These are phyloP conservation scores for Starmerella bombicola DNA, from an alignment of 805 yeast species.

Conservation along the genomic window DNA sequence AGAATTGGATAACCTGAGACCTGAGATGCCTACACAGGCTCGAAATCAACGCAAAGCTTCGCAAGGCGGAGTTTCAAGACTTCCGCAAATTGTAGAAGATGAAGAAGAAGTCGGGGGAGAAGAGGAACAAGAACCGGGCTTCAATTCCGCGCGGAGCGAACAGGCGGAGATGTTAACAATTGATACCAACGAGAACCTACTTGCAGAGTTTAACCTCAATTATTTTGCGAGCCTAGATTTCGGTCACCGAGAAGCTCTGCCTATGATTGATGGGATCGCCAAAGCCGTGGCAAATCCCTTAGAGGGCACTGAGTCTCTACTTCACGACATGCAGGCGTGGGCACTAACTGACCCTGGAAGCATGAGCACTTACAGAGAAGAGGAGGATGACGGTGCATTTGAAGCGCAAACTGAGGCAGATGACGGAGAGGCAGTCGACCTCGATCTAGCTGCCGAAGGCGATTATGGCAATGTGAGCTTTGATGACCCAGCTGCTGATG, in stretches of 20 bases:
- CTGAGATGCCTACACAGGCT: neutral
- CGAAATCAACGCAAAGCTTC: neutral
- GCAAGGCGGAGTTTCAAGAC: neutral
- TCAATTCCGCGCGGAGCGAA: neutral
- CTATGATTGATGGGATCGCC: constrained; percentile 8
- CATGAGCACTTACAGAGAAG: constrained; percentile 1
- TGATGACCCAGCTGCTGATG: constrained; percentile 8
- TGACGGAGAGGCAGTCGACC: constrained; percentile 1
- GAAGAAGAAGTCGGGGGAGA: constrained; percentile 29
- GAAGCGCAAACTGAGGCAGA: neutral
- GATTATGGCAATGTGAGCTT: constrained; percentile 23
- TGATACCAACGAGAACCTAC: constrained; percentile 1
- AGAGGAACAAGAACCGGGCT: neutral
- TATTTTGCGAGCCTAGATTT: constrained; percentile 23
- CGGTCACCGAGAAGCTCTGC: constrained; percentile 17
- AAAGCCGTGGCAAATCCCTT: constrained; percentile 18
- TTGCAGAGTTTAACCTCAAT: constrained; percentile 14
- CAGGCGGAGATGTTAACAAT: neutral
- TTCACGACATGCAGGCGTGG: constrained; percentile 19
- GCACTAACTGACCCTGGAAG: constrained; percentile 15
- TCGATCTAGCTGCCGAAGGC: neutral
- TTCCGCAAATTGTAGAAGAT: constrained; percentile 12
- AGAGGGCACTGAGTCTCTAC: constrained; percentile 15
- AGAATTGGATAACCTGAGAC: neutral
- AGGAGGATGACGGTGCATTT: constrained; percentile 1